These are phyloP conservation scores for Fusarium sororula DNA, from an alignment of 2,329 filamentous ascomycete species.

Conservation along the genomic window DNA sequence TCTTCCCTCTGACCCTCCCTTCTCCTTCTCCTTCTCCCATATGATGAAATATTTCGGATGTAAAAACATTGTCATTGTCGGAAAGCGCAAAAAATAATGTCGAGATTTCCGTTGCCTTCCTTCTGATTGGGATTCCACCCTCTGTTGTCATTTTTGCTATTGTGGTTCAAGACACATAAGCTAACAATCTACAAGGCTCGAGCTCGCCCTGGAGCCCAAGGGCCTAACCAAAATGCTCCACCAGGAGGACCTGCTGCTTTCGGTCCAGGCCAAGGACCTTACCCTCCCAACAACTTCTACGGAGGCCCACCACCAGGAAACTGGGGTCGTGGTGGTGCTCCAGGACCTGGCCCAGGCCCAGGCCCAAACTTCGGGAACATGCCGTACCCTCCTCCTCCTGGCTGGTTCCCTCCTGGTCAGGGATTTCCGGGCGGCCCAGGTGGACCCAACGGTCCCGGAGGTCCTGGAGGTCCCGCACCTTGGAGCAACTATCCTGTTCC, in stretches of 20 bases:
- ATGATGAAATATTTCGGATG: slow-evolving; percentile 99
- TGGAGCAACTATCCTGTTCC: slow-evolving; percentile 70
- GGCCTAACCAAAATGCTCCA: slow-evolving; percentile 46
- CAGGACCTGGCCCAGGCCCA: slow-evolving; percentile 66
- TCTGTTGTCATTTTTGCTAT: slow-evolving; percentile 4
- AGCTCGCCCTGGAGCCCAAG: slow-evolving; percentile 48
- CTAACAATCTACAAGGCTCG: slow-evolving; percentile 52
- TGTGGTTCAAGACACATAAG: slow-evolving; percentile 40
- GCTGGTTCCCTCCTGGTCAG: slow-evolving; percentile 82
- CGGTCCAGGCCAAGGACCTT: slow-evolving; percentile 55
- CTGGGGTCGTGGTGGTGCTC: slow-evolving; percentile 63
- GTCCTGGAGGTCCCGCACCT: slow-evolving; percentile 69
- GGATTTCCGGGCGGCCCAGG: slow-evolving; percentile 66
- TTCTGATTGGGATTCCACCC: slow-evolving; percentile 74
- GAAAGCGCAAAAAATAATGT: slow-evolving; percentile 96
- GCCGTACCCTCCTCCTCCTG: slow-evolving; percentile 79
- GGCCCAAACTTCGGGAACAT: slow-evolving; percentile 76
- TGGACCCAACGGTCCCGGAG: slow-evolving; percentile 68
- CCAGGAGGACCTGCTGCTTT: slow-evolving; percentile 52
- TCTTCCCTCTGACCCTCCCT: neutral
- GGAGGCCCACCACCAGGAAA: slow-evolving; percentile 60
- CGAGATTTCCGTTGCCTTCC: slow-evolving; percentile 99
- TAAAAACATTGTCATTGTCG: slow-evolving; percentile 80
- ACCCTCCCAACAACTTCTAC: slow-evolving; percentile 58
- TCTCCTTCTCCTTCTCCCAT: slow-evolving; percentile 46